phyloP scores from a whole-genome alignment of 805 yeast species.

The Candida krabiensis region DNA sequence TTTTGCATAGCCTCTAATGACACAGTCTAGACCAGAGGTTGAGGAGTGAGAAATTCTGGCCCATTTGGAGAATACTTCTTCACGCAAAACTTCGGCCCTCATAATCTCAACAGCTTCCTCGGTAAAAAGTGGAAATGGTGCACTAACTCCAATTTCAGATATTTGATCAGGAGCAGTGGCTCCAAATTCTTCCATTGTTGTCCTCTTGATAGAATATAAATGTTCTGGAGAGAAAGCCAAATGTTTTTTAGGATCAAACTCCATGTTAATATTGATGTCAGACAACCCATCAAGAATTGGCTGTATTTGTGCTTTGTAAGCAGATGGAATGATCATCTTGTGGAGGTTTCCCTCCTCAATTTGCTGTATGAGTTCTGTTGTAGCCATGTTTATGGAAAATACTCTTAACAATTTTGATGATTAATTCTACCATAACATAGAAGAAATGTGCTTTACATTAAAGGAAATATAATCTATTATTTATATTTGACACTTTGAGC shows the following conservation, averaged over 20 bases:
- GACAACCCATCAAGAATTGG: conserved; percentile 26
- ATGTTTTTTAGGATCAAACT: conserved; percentile 41
- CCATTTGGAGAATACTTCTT: conserved; percentile 44
- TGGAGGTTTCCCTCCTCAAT: conserved; percentile 39
- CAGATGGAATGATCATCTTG: conserved; percentile 32
- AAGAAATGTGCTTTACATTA: too few species aligned
- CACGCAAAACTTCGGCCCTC: conserved; percentile 53
- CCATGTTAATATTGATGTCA: conserved; percentile 24
- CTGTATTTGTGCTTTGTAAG: conserved; percentile 35
- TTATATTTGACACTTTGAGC: too few species aligned
- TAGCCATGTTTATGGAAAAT: conserved; percentile 21
- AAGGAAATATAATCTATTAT: too few species aligned
- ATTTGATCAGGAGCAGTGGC: conserved; percentile 46
- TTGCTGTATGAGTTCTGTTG: conserved; percentile 33
- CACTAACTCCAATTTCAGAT: conserved; percentile 55
- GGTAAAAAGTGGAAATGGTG: conserved; percentile 61
- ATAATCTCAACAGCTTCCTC: conserved; percentile 59
- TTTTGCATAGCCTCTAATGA: conserved; percentile 51
- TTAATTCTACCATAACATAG: too few species aligned
- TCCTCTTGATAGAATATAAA: conserved; percentile 36
- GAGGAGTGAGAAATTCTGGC: conserved; percentile 45
- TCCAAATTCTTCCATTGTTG: conserved; percentile 53
- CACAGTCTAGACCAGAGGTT: conserved; percentile 50
- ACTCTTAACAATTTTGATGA: too few species aligned
- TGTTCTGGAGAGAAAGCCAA: conserved; percentile 37